These are phyloP conservation scores for Trichosanthes cucumerina DNA, from an alignment of 306 rosid genomes.

Conservation along the genomic window DNA sequence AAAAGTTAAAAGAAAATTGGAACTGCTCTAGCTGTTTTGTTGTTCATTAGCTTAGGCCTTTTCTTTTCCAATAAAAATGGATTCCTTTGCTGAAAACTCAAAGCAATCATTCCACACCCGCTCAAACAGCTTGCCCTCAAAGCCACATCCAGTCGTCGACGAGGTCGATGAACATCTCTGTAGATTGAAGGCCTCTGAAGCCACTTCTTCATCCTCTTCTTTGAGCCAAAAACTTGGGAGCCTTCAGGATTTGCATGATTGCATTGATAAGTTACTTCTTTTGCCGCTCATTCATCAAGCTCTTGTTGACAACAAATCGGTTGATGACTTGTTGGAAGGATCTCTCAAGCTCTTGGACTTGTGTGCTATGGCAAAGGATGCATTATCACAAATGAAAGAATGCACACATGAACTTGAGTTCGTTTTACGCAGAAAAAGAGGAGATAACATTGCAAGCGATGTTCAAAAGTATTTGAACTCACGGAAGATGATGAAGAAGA, in stretches of 20 bases:
- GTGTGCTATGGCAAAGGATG: slow-evolving; percentile 13
- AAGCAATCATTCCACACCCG: slow-evolving; percentile 10
- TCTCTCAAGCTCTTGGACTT: slow-evolving; percentile 19
- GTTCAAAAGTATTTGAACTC: slow-evolving; percentile 1
- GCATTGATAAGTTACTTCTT: slow-evolving; percentile 13
- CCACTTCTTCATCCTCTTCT: slow-evolving; percentile 12
- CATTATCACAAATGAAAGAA: slow-evolving; percentile 15
- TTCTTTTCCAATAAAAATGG: slow-evolving; percentile 5
- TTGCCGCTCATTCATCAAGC: slow-evolving; percentile 13
- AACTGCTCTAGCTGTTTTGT: background rate
- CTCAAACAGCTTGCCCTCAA: slow-evolving; percentile 20
- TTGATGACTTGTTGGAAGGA: slow-evolving; percentile 10
- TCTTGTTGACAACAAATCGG: slow-evolving; percentile 7
- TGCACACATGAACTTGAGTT: slow-evolving; percentile 6
- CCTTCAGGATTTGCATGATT: slow-evolving; percentile 18
- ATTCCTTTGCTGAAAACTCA: background rate
- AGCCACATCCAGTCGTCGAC: slow-evolving; percentile 14
- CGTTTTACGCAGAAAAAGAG: slow-evolving; percentile 4
- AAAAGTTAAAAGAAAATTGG: background rate
- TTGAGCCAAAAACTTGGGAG: slow-evolving; percentile 11
- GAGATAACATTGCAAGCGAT: slow-evolving; percentile 7
- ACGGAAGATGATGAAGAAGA: slow-evolving; percentile 15
- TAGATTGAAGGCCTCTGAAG: slow-evolving; percentile 7
- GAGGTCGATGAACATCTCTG: slow-evolving; percentile 16
- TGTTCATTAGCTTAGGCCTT: background rate